phyloP scores from a whole-genome alignment of 2,329 filamentous ascomycete species.

The Monilinia laxa region DNA sequence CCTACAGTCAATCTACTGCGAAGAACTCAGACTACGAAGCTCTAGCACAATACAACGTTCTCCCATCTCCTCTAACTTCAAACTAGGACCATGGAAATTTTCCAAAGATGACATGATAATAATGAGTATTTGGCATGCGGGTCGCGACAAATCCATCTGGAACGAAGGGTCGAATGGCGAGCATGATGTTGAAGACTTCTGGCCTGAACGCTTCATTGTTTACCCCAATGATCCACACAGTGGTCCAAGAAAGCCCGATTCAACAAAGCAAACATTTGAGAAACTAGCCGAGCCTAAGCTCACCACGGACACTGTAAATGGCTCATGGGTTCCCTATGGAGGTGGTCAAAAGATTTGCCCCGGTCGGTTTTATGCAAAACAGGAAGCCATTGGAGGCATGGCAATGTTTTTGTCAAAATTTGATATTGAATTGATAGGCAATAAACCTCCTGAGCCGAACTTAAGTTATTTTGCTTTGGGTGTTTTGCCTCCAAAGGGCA shows the following conservation, averaged over 20 bases:
- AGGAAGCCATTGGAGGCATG: conserved; percentile 39
- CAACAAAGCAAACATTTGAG: not conserved
- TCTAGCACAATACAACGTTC: conserved; percentile 28
- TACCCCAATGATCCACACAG: conserved; percentile 37
- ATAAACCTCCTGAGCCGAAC: conserved; percentile 23
- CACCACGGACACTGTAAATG: conserved; percentile 36
- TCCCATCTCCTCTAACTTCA: conserved; percentile 33
- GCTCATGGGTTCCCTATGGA: conserved; percentile 42
- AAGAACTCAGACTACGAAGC: conserved; percentile 40
- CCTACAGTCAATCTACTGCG: conserved; percentile 43
- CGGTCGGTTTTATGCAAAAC: conserved; percentile 43
- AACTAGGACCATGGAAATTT: conserved; percentile 37
- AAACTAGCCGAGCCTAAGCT: conserved; percentile 31
- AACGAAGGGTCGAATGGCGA: conserved; percentile 34
- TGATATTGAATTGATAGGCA: conserved; percentile 37
- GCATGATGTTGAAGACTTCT: conserved; percentile 40
- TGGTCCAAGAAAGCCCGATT: conserved; percentile 31
- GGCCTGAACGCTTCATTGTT: conserved; percentile 42
- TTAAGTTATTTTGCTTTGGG: conserved; percentile 31
- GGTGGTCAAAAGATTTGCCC: conserved; percentile 42
- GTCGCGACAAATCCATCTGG: conserved; percentile 36
- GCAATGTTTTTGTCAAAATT: conserved; percentile 40
- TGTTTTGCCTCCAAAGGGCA: conserved; percentile 29
- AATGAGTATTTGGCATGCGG: conserved; percentile 31
- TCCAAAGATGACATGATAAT: conserved; percentile 36